Evolutionary conservation across 75 land plant genomes (phyloP).

Genomic region (Ceratopteris richardii): DNA sequence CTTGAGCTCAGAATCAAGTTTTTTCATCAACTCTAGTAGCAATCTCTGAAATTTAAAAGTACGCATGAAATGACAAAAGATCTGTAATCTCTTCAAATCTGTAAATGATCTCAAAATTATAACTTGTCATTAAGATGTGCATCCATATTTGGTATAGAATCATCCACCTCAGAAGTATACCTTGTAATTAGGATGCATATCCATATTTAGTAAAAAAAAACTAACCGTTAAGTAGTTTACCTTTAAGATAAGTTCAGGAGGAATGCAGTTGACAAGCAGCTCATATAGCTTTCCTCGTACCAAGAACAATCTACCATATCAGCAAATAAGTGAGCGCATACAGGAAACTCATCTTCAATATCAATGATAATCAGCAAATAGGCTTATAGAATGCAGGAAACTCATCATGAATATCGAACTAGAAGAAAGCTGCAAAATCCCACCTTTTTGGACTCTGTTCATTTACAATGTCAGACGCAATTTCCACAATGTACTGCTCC

Average conservation of each 20-base stretch:
- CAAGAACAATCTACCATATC: conserved; percentile 51
- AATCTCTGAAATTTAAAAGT: conserved; percentile 67
- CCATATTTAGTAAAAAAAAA: too few relatives aligned
- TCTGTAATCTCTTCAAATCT: too few relatives aligned
- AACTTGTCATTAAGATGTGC: too few relatives aligned
- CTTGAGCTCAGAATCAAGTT: conserved; percentile 89
- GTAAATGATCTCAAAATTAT: too few relatives aligned
- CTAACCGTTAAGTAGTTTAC: too few relatives aligned
- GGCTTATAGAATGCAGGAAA: too few relatives aligned
- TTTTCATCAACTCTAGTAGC: conserved; percentile 76
- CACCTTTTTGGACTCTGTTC: conserved; percentile 98
- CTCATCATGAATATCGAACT: background rate
- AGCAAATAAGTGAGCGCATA: background rate
- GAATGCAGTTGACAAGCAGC: conserved; percentile 90
- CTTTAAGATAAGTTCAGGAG: conserved; percentile 92
- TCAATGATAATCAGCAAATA: background rate
- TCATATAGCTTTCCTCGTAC: conserved; percentile 94
- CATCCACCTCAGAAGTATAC: too few relatives aligned
- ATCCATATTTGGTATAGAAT: too few relatives aligned
- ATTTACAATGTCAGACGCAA: conserved; percentile 83
- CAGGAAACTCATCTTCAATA: too few relatives aligned
- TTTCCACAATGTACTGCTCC: conserved; percentile 89
- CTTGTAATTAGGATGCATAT: too few relatives aligned
- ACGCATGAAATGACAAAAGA: too few relatives aligned
- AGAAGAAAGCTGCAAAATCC: background rate